These are phyloP conservation scores for Calophaca sinica DNA, from an alignment of 306 rosid genomes.

Conservation along the genomic window DNA sequence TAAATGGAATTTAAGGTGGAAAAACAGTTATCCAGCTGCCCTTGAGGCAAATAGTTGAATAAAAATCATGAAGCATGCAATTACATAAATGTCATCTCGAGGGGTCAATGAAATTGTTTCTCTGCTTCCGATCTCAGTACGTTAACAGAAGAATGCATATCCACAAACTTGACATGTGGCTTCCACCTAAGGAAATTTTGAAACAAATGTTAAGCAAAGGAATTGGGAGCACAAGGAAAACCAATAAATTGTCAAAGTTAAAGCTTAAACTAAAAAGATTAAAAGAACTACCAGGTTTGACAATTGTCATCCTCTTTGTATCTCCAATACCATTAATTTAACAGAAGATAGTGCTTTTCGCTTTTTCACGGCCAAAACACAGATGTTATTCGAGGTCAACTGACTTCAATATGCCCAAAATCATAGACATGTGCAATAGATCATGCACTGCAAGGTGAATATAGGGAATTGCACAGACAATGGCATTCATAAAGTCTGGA, in stretches of 20 bases:
- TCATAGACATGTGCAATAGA: conserved; percentile 14
- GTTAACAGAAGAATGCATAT: conserved; percentile 1
- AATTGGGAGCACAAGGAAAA: neutral
- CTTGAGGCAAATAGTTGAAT: neutral
- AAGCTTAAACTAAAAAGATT: conserved; percentile 19
- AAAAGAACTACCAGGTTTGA: neutral
- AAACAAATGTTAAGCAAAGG: neutral
- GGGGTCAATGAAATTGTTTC: conserved; percentile 14
- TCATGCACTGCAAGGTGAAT: neutral
- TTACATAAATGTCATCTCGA: neutral
- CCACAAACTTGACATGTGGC: neutral
- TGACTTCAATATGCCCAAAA: conserved; percentile 16
- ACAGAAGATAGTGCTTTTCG: neutral
- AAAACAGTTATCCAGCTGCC: neutral
- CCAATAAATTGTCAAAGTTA: conserved; percentile 1
- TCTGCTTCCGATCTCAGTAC: neutral
- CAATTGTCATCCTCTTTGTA: neutral
- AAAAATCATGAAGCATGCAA: conserved; percentile 13
- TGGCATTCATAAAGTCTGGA: neutral
- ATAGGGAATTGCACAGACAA: neutral
- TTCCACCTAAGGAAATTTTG: conserved; percentile 15
- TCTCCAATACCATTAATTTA: neutral
- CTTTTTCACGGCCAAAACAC: neutral
- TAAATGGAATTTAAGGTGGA: neutral
- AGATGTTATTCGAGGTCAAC: neutral